Evolutionary conservation across 768 basidiomycete species (phyloP), one percentile per base, ranked within the genome.

Genomic region (Amanita inopinata): DNA sequence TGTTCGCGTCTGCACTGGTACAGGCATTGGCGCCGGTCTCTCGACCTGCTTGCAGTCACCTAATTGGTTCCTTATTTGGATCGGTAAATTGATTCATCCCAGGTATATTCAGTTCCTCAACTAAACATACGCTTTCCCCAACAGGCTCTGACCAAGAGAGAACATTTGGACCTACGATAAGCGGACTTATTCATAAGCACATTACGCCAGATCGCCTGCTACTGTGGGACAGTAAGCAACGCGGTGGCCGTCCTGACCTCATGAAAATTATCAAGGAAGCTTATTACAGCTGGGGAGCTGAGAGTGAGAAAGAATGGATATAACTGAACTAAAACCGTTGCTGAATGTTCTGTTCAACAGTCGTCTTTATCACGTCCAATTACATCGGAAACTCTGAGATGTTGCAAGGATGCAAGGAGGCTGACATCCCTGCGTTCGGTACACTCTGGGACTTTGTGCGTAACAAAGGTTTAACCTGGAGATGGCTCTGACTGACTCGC

Each of bases 321-420:
- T n/a, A n/a, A n/a, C n/a, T 10, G 34, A 37, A 8, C 10, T 31
- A 28, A 19, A 15, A 9, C 32, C 49, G 40, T 38, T 23, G 25
- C n/a, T 45, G 22, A 22, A 8, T 20, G 8, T 28, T 17, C 23
- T 44, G n/a, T 10, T 43, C 22, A 45, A 47, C 24, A 78, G 78
- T 88, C 33, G 78, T 87, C 19, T 84, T 88, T 60, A 83, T 88
- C 58, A 88, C 84, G 5, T 86, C 83, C n/a, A 88, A 88, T 62
- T 80, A 72, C 51, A 69, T 76, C 30, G 84, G 84, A 20, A 87
- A 88, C 58, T 66, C 71, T 10, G 83, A 88, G 53, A 80, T 88
- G 47, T 85, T 84, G 73, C 67, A 81, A 56, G 84, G 82, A 15
- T 86, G 78, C 64, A 84, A 79, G 58, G 70, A 70, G 49, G 73